Evolutionary conservation across 805 yeast species (phyloP).

Genomic region (Candida ascalaphidarum): DNA sequence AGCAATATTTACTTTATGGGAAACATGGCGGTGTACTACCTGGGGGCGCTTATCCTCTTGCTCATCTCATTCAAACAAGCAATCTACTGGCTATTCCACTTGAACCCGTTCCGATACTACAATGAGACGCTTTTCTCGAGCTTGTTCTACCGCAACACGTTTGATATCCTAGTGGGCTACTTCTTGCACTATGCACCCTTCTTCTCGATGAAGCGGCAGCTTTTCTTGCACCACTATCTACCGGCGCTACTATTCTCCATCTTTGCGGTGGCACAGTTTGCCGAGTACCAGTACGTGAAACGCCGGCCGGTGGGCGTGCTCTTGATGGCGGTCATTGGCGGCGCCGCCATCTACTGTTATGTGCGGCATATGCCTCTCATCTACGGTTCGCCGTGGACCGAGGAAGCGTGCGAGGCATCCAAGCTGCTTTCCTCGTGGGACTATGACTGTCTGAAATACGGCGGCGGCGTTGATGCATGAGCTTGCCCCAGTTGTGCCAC

Average conservation of each 20-base stretch:
- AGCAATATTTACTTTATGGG: slow-evolving; percentile 52
- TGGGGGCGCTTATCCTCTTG: slow-evolving; percentile 27
- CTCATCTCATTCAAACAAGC: slow-evolving; percentile 12
- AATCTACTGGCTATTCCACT: slow-evolving; percentile 10
- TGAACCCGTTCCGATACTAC: slow-evolving; percentile 22
- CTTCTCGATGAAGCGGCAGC: slow-evolving; percentile 28
- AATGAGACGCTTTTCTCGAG: slow-evolving; percentile 6
- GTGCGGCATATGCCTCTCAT: slow-evolving; percentile 30
- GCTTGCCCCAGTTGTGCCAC: no score
- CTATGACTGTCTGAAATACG: slow-evolving; percentile 32
- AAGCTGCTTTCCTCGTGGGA: slow-evolving; percentile 36
- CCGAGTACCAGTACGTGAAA: slow-evolving; percentile 31
- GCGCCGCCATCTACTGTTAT: slow-evolving; percentile 17
- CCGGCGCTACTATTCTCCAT: slow-evolving; percentile 44
- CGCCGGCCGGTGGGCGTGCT: slow-evolving; percentile 16
- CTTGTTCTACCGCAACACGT: slow-evolving; percentile 11
- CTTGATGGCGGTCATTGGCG: slow-evolving; percentile 10
- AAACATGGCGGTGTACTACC: slow-evolving; percentile 50
- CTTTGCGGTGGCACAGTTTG: slow-evolving; percentile 32
- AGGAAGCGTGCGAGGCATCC: slow-evolving; percentile 25
- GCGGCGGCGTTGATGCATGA: no score
- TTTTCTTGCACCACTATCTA: slow-evolving; percentile 39
- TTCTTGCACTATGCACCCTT: slow-evolving; percentile 50
- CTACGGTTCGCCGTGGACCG: slow-evolving; percentile 40
- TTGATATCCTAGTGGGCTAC: slow-evolving; percentile 49